phyloP scores from a whole-genome alignment of 2,329 filamentous ascomycete species.

The Cryphonectria parasitica region DNA sequence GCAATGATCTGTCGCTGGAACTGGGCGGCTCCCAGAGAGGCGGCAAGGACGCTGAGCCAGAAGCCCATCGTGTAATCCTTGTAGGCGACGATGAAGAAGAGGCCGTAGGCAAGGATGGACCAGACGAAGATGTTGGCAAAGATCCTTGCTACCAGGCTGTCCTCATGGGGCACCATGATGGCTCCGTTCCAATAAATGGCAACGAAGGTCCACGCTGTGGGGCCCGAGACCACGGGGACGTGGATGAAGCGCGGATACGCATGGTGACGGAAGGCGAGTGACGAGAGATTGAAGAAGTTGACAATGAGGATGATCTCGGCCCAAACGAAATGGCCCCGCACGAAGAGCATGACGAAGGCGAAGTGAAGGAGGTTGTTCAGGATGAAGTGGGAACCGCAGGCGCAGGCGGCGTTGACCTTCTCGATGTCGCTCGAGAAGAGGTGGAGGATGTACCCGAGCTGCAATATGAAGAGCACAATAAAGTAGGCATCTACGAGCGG shows the following conservation, averaged over 20 bases:
- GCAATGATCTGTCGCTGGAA: constrained; percentile 74
- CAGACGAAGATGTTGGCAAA: constrained; percentile 89
- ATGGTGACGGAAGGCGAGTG: constrained; percentile 80
- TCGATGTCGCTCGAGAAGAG: constrained; percentile 71
- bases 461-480: constrained; percentile 74
- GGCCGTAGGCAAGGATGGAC: constrained; percentile 76
- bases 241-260: constrained; percentile 76
- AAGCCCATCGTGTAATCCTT: constrained; percentile 83
- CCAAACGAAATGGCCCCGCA: constrained; percentile 73
- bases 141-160: constrained; percentile 71
- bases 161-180: constrained; percentile 72
- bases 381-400: constrained; percentile 84
- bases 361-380: constrained; percentile 83
- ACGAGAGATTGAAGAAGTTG: constrained; percentile 81
- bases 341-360: constrained; percentile 82
- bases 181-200: constrained; percentile 90
- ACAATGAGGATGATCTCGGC: constrained; percentile 75
- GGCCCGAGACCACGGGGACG: constrained; percentile 73
- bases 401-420: constrained; percentile 70
- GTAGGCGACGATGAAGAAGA: constrained; percentile 74
- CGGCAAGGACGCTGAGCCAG: constrained; percentile 71
- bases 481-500: constrained; percentile 74
- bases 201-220: constrained; percentile 84
- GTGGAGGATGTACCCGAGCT: constrained; percentile 75
- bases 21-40: constrained; percentile 78